Base-by-base conservation (phyloP, 1,139 yeast genomes). In the Blastobotrys petasosporus region DNA sequence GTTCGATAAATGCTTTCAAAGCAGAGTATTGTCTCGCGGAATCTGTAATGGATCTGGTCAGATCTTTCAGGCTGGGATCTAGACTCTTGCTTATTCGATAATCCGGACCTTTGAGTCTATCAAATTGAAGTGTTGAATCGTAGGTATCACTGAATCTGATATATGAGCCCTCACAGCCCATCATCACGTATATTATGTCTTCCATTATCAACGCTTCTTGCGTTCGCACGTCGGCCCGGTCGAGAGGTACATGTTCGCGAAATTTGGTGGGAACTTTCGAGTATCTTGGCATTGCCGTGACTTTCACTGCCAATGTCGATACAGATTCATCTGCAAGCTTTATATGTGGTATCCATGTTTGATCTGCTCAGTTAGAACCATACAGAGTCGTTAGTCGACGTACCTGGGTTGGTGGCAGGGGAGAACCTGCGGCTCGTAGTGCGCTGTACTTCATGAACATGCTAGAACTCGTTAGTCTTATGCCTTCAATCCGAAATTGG, bases 101-200 rank as follows among this genome's bases (percentile, higher is more conserved):
- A 49, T 84, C 92, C 1, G 95, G 94, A 0, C 95, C 95, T 13
- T 62, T 63, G 3, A 83, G 66, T 39, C 75, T 52, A 44, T 64
- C 68, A 20, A 57, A 54, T 44, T 58, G 62, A 10, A 55, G 51
- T 3, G 53, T 47, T 0, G 79, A 77, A 56, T 80, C 77, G 56
- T 76, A 85, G 28, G 72, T 70, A 43, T 79, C 85, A 38, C 82
- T 74, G 59, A 76, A 85, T 39, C 90, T 70, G 25, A 92, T 78
- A 56, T 83, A 87, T 32, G 73, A 71, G 0, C 97, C 97, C 61
- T 88, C 95, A 37, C 77, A 68, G 0, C 97, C 97, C 42, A 81
- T 57, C 23, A 92, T 64, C 1, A 85, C 80, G 55, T 74, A 76
- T 16, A 87, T 58, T 11, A 88, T 62, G 61, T 92, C 98, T 50